A percentile compares a stretch with the other conserved stretches of the same genome.
Evolutionary conservation across 75 land plant species (phyloP).

Genomic region (Pinus taeda): DNA sequence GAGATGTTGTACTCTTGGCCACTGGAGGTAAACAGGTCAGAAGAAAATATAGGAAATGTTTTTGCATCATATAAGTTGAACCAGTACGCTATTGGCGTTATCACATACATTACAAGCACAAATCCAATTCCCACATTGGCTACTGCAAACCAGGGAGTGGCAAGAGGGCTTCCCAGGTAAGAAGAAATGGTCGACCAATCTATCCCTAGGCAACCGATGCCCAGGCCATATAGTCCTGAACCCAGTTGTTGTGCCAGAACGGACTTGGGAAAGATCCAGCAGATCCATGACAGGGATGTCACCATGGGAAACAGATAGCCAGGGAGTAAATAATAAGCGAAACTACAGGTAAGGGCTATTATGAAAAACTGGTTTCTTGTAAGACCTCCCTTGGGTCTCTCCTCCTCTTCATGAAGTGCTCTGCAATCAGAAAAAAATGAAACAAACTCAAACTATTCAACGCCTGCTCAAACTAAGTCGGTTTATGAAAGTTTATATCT

Average conservation of each 20-base stretch:
- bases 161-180: constrained; percentile 34
- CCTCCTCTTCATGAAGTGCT: constrained; percentile 32
- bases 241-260: constrained; percentile 37
- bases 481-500: neutral
- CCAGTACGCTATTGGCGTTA: constrained; percentile 22
- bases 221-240: constrained; percentile 32
- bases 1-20: constrained; percentile 17
- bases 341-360: constrained; percentile 22
- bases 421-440: constrained; percentile 6
- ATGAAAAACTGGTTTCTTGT: constrained; percentile 28
- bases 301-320: constrained; percentile 27
- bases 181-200: constrained; percentile 32
- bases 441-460: no score
- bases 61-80: constrained; percentile 25
- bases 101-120: constrained; percentile 19
- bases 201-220: constrained; percentile 26
- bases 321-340: constrained; percentile 29
- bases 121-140: constrained; percentile 25
- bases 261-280: constrained; percentile 32
- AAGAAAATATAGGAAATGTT: constrained; percentile 30
- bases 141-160: constrained; percentile 31
- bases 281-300: constrained; percentile 35
- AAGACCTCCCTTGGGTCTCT: constrained; percentile 12
- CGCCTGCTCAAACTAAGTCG: no score
- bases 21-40: constrained; percentile 13